phyloP scores from a whole-genome alignment of 306 rosid genomes.

The Trichosanthes cucumerina region DNA sequence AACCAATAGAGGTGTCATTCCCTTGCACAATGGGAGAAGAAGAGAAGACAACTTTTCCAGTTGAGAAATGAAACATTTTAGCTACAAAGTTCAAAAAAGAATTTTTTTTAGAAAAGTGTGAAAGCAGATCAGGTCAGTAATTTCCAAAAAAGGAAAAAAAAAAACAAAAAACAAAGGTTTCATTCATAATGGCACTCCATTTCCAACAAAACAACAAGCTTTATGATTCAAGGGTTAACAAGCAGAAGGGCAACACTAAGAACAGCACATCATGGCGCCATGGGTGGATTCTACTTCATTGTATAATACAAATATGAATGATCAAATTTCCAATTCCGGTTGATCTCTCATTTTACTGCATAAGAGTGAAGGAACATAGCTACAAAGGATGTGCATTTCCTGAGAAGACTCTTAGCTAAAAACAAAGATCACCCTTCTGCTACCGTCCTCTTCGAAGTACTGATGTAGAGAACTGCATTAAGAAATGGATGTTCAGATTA shows the following conservation, averaged over 20 bases:
- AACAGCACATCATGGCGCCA: background rate
- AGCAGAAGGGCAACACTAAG: background rate
- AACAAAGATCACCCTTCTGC: conserved; percentile 63
- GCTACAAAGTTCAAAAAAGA: too few species aligned
- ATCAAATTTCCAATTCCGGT: background rate
- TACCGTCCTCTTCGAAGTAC: conserved; percentile 81
- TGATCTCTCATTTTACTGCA: background rate
- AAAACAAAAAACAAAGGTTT: background rate
- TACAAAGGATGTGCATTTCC: background rate
- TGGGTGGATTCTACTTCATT: background rate
- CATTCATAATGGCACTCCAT: background rate
- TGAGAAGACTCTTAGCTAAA: background rate
- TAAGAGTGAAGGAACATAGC: background rate
- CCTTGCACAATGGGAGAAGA: too few species aligned
- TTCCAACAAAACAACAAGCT: background rate
- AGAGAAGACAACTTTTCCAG: too few species aligned
- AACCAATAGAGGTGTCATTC: too few species aligned
- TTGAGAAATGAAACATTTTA: background rate
- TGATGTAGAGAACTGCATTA: conserved; percentile 82
- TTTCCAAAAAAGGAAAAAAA: background rate
- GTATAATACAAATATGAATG: background rate
- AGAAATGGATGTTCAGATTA: background rate
- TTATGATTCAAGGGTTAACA: background rate
- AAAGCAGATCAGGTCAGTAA: background rate
- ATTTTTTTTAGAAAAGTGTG: background rate